Evolutionary conservation across 2,329 filamentous ascomycete species (phyloP), one percentile per base, ranked within the genome.

Genomic region (Diaporthe sp.): DNA sequence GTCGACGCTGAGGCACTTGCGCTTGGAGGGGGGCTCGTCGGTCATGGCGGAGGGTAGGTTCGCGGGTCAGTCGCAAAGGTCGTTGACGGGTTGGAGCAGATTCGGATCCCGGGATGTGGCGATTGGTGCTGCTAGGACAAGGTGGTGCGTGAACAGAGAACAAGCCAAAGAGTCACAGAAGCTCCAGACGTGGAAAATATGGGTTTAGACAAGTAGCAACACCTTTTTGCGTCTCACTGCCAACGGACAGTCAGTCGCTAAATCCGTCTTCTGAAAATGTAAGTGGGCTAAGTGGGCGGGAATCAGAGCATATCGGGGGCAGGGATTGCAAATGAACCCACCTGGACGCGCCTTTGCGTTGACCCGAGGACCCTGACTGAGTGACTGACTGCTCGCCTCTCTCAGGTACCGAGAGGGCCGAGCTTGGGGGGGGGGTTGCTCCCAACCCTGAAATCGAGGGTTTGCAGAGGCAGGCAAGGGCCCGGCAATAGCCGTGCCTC

Each of bases 1-100:
- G 84, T 97, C 95, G 75, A 89, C 88, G 67, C 97, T 94, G 73
- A 93, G 88, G 83, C 97, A 99, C 85, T 92, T 93, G 82, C 91
- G 91, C 86, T 91, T 91, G 58, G 86, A 81, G 31, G 87, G 84
- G 17, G 88, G 84, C 83, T 90, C 89, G 68, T 86, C 83, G 63
- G 87, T 81, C 85, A 90, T 88, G 82, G 81, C 84, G 80, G 73
- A 73, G 71, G 72, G 72, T 72, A 22, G 49, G 49, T 53, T 53
- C 49, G 47, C 22, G 47, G 25, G 44, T 28, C 47, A 37, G 65
- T 55, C 34, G 65, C 65, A 70, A 37, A 53, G 63, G n/a, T 39
- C 22, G 63, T 51, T 20, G 31, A 39, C n/a, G 47, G 47, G 15
- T 13, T 39, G 49, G 34, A 15, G 37, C 15, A 55, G 49, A 20